Evolutionary conservation across 805 yeast genomes (phyloP).

Genomic region (Metschnikowia colocasiae): DNA sequence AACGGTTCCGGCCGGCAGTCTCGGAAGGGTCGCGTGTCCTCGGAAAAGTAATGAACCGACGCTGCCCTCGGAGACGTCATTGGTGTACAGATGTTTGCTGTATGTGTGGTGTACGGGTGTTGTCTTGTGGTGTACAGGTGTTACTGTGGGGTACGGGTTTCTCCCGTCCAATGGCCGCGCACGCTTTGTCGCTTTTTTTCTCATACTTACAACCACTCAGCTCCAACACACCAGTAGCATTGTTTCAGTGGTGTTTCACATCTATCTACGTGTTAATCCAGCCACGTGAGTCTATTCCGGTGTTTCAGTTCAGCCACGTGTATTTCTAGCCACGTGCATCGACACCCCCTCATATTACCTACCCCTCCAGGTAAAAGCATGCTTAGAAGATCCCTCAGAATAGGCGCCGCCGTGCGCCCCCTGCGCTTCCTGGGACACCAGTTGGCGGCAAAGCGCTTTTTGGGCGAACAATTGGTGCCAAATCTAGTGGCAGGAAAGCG

Average conservation of each 20-base stretch:
- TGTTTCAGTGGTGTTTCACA: not conserved
- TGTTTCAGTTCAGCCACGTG: too few relatives aligned
- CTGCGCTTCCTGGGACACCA: not conserved
- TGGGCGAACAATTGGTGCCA: not conserved
- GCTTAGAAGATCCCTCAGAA: conserved; percentile 12
- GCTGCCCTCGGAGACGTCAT: too few relatives aligned
- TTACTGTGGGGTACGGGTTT: conserved; percentile 15
- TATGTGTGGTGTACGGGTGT: not conserved
- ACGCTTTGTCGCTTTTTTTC: conserved; percentile 17
- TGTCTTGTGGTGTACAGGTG: not conserved
- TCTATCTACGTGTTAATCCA: not conserved
- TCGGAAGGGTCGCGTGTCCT: too few relatives aligned
- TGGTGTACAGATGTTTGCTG: not conserved
- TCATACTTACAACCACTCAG: conserved; percentile 1
- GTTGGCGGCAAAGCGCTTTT: not conserved
- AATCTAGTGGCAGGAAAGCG: not conserved
- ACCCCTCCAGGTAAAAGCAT: too few relatives aligned
- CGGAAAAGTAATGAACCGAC: too few relatives aligned
- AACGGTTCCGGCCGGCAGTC: too few relatives aligned
- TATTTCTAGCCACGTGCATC: too few relatives aligned
- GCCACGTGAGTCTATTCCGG: not conserved
- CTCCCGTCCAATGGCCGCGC: conserved; percentile 17
- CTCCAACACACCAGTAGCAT: not conserved
- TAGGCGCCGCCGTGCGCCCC: not conserved
- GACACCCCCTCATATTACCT: too few relatives aligned